Percentiles rank a stretch among this genome's conserved stretches.
These are phyloP conservation scores for Ceratopteris richardii DNA, from an alignment of 75 land plant genomes.

Conservation along the genomic window DNA sequence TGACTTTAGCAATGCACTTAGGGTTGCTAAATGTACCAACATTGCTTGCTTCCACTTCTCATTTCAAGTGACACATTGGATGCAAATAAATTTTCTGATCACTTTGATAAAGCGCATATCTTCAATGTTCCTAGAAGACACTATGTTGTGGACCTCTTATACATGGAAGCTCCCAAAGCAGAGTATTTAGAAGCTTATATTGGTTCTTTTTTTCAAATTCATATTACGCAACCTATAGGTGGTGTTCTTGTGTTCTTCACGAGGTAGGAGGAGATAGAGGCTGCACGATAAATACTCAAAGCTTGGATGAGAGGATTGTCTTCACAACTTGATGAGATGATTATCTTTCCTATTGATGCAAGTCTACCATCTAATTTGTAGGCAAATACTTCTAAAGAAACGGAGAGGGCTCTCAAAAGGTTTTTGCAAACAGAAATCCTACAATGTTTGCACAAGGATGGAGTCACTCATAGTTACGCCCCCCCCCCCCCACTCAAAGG, in stretches of 20 bases:
- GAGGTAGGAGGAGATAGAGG: constrained; percentile 96
- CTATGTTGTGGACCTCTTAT: constrained; percentile 85
- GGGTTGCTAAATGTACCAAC: too few relatives aligned
- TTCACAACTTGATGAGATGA: constrained; percentile 76
- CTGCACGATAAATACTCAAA: constrained; percentile 78
- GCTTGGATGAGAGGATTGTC: constrained; percentile 74
- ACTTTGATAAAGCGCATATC: constrained; percentile 89
- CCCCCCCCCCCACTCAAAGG: constrained; percentile 90
- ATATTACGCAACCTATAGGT: constrained; percentile 76
- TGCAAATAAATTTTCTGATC: constrained; percentile 95
- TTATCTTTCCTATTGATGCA: constrained; percentile 96
- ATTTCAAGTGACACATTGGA: constrained; percentile 97
- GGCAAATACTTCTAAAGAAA: constrained; percentile 88
- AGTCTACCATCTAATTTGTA: constrained; percentile 92
- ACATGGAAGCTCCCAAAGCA: constrained; percentile 94
- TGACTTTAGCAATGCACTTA: too few relatives aligned
- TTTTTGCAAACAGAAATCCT: constrained; percentile 83
- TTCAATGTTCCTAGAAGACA: constrained; percentile 89
- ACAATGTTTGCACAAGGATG: constrained; percentile 95
- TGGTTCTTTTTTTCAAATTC: constrained; percentile 81
- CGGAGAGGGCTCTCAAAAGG: constrained; percentile 94
- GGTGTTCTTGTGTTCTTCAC: constrained; percentile 93
- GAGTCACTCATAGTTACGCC: constrained; percentile 73
- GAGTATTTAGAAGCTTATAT: constrained; percentile 95
- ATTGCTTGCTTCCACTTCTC: constrained; percentile 75